Conservation (phyloP, 2,329 filamentous ascomycete species). For the Phaeosphaeria sp. region DNA sequence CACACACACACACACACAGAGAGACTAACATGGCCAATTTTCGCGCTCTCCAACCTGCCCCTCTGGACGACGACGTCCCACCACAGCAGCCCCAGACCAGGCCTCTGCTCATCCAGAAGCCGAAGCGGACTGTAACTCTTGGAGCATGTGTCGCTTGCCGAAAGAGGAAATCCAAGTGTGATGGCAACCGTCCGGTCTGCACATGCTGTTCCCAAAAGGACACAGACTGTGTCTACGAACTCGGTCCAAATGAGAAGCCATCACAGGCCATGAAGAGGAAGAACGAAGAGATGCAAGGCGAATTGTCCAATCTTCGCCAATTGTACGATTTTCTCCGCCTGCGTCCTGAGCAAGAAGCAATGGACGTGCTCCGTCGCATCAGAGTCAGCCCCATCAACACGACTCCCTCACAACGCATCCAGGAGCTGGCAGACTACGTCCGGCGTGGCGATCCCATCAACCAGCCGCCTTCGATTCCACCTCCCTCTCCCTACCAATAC, state of each 20-base stretch:
- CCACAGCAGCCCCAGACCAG: constrained; percentile 28
- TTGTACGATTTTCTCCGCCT: constrained; percentile 40
- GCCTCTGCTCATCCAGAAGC: constrained; percentile 34
- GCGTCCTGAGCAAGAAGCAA: constrained; percentile 38
- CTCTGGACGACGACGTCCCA: constrained; percentile 35
- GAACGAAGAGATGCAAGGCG: constrained; percentile 46
- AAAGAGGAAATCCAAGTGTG: constrained; percentile 45
- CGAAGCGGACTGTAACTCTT: constrained; percentile 44
- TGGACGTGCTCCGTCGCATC: constrained; percentile 37
- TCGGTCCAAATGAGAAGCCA: constrained; percentile 45
- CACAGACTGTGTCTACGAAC: constrained; percentile 40
- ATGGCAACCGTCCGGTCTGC: constrained; percentile 39
- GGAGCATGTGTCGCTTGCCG: constrained; percentile 44
- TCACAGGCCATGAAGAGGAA: constrained; percentile 46
- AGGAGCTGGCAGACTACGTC: constrained; percentile 33
- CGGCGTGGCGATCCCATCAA: constrained; percentile 23
- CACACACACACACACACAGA: too few relatives aligned
- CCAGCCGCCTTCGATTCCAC: constrained; percentile 9
- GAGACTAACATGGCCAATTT: constrained; percentile 34
- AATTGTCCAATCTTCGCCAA: constrained; percentile 40
- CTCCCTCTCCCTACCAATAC: constrained; percentile 5
- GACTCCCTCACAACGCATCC: constrained; percentile 30
- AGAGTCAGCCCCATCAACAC: constrained; percentile 24
- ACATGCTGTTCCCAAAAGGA: constrained; percentile 43
- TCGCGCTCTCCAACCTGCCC: constrained; percentile 41